A percentile compares a stretch with the other conserved stretches of the same genome.
These are phyloP conservation scores for Clathrospora elynae DNA, from an alignment of 2,329 filamentous ascomycete genomes.

Conservation along the genomic window DNA sequence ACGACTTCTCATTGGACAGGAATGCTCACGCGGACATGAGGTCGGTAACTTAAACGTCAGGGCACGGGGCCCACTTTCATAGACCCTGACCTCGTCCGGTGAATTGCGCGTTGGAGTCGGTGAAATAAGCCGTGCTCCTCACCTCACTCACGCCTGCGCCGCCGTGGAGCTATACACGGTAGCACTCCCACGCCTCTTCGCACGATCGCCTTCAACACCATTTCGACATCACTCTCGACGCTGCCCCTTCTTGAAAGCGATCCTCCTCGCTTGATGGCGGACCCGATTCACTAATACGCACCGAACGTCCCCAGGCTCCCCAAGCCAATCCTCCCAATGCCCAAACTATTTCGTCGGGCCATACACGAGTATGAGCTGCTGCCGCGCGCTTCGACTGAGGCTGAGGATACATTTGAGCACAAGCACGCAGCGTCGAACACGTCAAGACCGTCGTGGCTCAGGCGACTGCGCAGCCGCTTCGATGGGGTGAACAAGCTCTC, in stretches of 20 bases:
- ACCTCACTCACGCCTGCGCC: too few species aligned
- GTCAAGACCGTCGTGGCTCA: conserved; percentile 35
- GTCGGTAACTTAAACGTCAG: too few species aligned
- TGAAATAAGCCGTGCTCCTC: too few species aligned
- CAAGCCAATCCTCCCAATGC: conserved; percentile 20
- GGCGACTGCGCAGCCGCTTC: conserved; percentile 23
- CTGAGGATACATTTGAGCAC: conserved; percentile 22
- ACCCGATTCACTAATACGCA: conserved; percentile 9
- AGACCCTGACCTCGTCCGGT: too few species aligned
- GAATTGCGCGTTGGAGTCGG: too few species aligned
- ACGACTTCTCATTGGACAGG: too few species aligned
- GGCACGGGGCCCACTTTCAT: too few species aligned
- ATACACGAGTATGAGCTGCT: conserved; percentile 43
- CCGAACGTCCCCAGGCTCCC: conserved; percentile 2
- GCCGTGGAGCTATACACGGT: too few species aligned
- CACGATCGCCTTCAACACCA: neutral
- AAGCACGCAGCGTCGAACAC: conserved; percentile 14
- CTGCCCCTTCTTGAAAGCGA: too few species aligned
- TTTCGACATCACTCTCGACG: neutral
- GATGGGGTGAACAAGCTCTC: conserved; percentile 35
- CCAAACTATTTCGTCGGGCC: conserved; percentile 22
- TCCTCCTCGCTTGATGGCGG: conserved; percentile 15
- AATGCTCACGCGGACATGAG: too few species aligned
- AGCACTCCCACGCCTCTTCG: too few species aligned
- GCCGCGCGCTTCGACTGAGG: conserved; percentile 38